Evolutionary conservation across 768 basidiomycete genomes (phyloP), one percentile per base, ranked within the genome.

Genomic region (Stropharia rugosoannulata): DNA sequence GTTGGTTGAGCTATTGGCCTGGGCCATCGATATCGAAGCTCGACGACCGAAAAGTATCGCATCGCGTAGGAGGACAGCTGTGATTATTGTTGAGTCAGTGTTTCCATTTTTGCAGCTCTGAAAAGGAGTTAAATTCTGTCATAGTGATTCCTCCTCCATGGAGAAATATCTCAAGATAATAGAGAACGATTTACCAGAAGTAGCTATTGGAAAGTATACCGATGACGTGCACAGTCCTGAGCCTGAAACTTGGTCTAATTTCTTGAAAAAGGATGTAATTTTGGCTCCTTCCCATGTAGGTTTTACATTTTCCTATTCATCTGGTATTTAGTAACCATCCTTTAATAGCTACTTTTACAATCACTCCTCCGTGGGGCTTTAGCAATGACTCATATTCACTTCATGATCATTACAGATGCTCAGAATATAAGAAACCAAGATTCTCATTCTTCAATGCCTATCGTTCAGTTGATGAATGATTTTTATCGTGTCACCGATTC

Each of bases 371-470:
- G 61, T 43, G 75, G 75, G 19, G 64, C 65, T 19, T 65, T 81
- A 54, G 62, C 72, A 25, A 70, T 83, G 48, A 68, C 73, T 7
- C 78, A 83, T 59, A 54, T 80, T 25, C 71, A 76, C 57, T 60
- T 76, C 19, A 56, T 86, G 47, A 66, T 83, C 15, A 69, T 85
- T 47, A 62, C 65, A 45, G 71, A 81, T 51, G 76, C 75, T n/a
- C 67, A 76, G 46, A 64, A 60, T 22, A 60, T 74, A 50, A 64
- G 69, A 58, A 70, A 74, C 50, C 67, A 72, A 32, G 69, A 74
- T 47, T 71, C 71, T 8, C 72, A 77, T 46, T 43, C 63, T 10
- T 64, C 64, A 35, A 64, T 71, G 57, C 71, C 75, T 9, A 68
- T 81, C 44, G 65, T 74, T 25, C 75, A 74, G 57, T 59, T 82